A percentile compares a stretch with the other conserved stretches of the same genome.
phyloP scores from a whole-genome alignment of 2,329 filamentous ascomycete species.

The Trichoderma koningii region DNA sequence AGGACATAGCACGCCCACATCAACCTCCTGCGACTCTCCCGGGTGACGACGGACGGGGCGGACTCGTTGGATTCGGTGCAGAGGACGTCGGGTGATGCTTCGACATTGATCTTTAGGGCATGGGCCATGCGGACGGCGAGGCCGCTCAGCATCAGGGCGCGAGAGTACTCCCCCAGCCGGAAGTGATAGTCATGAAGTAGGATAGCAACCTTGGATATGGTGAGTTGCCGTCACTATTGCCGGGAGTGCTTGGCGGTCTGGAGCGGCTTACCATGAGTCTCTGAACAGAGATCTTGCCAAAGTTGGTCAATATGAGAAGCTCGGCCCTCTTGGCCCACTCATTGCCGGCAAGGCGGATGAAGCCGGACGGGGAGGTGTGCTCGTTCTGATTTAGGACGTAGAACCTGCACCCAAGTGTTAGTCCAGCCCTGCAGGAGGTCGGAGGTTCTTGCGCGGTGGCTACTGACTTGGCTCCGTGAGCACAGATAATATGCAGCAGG shows the following conservation, averaged over 20 bases:
- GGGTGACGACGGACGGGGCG: slow-evolving; percentile 41
- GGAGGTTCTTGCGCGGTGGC: no score
- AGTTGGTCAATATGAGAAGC: slow-evolving; percentile 41
- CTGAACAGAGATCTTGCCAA: slow-evolving; percentile 45
- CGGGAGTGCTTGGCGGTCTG: not conserved
- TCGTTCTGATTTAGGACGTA: slow-evolving; percentile 40
- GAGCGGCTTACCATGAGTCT: slow-evolving; percentile 41
- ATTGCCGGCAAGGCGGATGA: slow-evolving; percentile 42
- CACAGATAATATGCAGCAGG: slow-evolving; percentile 43
- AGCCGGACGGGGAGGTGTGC: slow-evolving; percentile 34
- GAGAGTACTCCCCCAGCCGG: slow-evolving; percentile 44
- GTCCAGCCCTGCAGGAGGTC: not conserved
- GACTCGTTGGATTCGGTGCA: slow-evolving; percentile 39
- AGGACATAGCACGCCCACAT: slow-evolving; percentile 49
- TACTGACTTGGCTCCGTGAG: slow-evolving; percentile 44
- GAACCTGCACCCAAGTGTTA: slow-evolving; percentile 35
- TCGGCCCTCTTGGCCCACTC: slow-evolving; percentile 45
- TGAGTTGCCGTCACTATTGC: not conserved
- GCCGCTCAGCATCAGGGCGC: slow-evolving; percentile 47
- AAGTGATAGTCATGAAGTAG: slow-evolving; percentile 46
- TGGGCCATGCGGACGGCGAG: slow-evolving; percentile 47
- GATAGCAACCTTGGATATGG: slow-evolving; percentile 39
- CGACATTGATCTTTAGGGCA: slow-evolving; percentile 45
- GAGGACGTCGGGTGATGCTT: slow-evolving; percentile 43
- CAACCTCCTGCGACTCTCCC: slow-evolving; percentile 44